Conservation (phyloP, 2,329 filamentous ascomycete genomes). For the Davidsoniella eucalypti region DNA sequence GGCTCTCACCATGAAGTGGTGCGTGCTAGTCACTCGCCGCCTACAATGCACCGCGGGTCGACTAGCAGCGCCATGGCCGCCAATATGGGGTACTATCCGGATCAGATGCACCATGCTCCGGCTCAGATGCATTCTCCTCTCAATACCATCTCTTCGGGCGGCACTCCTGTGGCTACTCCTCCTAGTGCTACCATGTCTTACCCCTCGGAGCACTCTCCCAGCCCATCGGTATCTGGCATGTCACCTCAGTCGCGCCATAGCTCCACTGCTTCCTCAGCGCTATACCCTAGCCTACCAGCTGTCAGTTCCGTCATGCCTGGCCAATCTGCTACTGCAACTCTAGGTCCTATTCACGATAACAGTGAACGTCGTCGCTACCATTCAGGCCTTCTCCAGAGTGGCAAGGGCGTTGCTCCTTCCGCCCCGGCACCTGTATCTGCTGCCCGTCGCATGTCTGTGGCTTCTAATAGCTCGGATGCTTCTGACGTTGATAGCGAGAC, state of each 20-base stretch:
- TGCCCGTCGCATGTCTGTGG: constrained; percentile 18
- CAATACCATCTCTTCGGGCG: constrained; percentile 41
- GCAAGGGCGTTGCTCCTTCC: constrained; percentile 24
- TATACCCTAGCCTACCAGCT: constrained; percentile 57
- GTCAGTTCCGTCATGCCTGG: constrained; percentile 53
- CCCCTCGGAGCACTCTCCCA: constrained; percentile 60
- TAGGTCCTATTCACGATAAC: constrained; percentile 49
- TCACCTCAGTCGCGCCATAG: constrained; percentile 48
- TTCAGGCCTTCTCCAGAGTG: constrained; percentile 49
- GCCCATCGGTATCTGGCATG: constrained; percentile 52
- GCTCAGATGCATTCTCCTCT: constrained; percentile 46
- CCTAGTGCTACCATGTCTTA: constrained; percentile 63
- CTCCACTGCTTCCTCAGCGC: constrained; percentile 40
- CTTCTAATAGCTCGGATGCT: constrained; percentile 35
- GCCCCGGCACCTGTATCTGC: constrained; percentile 14
- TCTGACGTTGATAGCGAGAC: constrained; percentile 35
- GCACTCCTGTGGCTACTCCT: constrained; percentile 62
- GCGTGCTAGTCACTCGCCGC: constrained; percentile 40
- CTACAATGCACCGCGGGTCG: constrained; percentile 22
- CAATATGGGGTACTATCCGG: constrained; percentile 1
- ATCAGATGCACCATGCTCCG: constrained; percentile 24
- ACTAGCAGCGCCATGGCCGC: constrained; percentile 18
- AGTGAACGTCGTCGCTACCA: constrained; percentile 49
- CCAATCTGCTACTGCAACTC: constrained; percentile 51
- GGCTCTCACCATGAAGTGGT: constrained; percentile 48